Conservation (phyloP, 73 alveolate species). For the Paramecium octaurelia region DNA sequence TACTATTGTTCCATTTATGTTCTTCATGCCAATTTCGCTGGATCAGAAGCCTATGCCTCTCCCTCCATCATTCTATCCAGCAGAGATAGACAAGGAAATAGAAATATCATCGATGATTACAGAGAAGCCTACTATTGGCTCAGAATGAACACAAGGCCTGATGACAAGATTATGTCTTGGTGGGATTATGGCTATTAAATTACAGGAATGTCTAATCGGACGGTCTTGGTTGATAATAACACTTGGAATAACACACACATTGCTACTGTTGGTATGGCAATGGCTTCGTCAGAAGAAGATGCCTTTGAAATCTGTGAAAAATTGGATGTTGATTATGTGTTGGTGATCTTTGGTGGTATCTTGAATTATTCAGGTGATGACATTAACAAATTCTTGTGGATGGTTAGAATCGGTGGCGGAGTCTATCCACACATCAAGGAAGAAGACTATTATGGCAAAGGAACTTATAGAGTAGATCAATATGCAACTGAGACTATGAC, state of each 20-base stretch:
- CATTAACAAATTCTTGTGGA: constrained; percentile 88
- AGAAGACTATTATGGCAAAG: constrained; percentile 77
- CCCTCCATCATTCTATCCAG: constrained; percentile 80
- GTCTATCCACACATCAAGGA: constrained; percentile 85
- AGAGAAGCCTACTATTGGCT: constrained; percentile 96
- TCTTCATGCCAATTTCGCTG: constrained; percentile 80
- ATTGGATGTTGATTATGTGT: constrained; percentile 86
- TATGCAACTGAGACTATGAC: constrained; percentile 83
- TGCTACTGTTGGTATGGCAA: constrained; percentile 91
- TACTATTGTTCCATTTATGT: constrained; percentile 58
- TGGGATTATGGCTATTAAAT: constrained; percentile 96
- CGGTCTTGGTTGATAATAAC: constrained; percentile 89
- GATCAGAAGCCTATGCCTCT: constrained; percentile 80
- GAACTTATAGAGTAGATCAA: constrained; percentile 76
- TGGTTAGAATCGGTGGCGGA: constrained; percentile 92
- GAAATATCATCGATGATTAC: constrained; percentile 88
- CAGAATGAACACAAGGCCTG: constrained; percentile 85
- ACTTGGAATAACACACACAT: constrained; percentile 93
- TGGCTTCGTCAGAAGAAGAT: constrained; percentile 89
- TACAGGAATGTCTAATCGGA: constrained; percentile 86
- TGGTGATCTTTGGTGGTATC: constrained; percentile 82
- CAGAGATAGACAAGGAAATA: constrained; percentile 75
- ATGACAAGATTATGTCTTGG: constrained; percentile 89
- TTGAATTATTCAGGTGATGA: constrained; percentile 90
- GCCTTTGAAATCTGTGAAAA: constrained; percentile 76